Conservation (phyloP, 805 yeast species). For the Saturnispora besseyi region DNA sequence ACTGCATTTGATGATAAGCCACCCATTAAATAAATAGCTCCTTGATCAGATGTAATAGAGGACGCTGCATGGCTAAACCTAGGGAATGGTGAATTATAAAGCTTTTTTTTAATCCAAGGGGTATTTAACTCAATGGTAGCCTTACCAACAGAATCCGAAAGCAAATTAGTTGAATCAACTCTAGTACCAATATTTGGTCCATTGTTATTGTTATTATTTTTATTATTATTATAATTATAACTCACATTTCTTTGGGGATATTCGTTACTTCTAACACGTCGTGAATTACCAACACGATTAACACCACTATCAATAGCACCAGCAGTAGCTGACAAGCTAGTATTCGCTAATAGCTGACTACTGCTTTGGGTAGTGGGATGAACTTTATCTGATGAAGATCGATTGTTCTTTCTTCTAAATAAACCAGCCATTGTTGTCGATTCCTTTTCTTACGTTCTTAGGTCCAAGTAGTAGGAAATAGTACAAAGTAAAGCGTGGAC, state of each 20-base stretch:
- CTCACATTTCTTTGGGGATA: not conserved
- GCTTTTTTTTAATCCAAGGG: constrained; percentile 62
- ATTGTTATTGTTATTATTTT: not conserved
- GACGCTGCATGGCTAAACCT: constrained; percentile 90
- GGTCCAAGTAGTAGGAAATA: not conserved
- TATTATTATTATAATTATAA: not conserved
- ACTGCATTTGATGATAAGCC: constrained; percentile 90
- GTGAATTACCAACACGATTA: not conserved
- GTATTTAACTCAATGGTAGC: constrained; percentile 16
- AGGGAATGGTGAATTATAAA: constrained; percentile 80
- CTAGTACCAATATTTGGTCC: not conserved
- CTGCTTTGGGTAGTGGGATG: not conserved
- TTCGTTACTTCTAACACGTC: not conserved
- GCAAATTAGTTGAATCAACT: not conserved
- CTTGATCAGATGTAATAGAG: constrained; percentile 62
- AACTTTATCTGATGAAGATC: not conserved
- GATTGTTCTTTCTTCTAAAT: constrained; percentile 1
- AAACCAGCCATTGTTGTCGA: not conserved
- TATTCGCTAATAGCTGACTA: not conserved
- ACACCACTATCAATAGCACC: not conserved
- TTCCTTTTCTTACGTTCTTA: too few species aligned
- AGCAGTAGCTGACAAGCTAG: not conserved
- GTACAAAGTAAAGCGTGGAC: not conserved
- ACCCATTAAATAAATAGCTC: constrained; percentile 84
- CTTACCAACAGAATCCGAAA: not conserved